A percentile compares a stretch with the other conserved stretches of the same genome.
Conservation (phyloP, 2,329 filamentous ascomycete species). For the Juglanconis juglandina region DNA sequence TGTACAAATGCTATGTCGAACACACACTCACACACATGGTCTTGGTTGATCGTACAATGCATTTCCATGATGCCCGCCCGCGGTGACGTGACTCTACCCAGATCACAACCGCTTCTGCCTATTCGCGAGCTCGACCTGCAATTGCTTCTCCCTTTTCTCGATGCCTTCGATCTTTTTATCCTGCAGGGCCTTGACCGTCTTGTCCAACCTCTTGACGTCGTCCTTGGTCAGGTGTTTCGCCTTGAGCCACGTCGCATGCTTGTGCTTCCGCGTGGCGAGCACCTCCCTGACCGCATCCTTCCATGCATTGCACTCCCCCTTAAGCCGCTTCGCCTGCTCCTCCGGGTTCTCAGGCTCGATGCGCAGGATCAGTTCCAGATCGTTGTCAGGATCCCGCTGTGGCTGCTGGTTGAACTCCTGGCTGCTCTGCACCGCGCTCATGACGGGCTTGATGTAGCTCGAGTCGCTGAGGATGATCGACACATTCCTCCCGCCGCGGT, state of each 20-base stretch:
- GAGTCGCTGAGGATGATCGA: conserved; percentile 37
- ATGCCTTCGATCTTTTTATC: conserved; percentile 52
- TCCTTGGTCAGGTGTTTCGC: conserved; percentile 42
- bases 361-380: conserved; percentile 54
- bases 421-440: conserved; percentile 51
- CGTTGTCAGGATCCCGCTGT: conserved; percentile 55
- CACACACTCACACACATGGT: neutral
- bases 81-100: neutral
- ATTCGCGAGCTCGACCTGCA: conserved; percentile 38
- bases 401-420: conserved; percentile 60
- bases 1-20: conserved; percentile 11
- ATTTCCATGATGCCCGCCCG: neutral
- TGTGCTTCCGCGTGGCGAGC: conserved; percentile 45
- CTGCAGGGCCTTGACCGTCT: conserved; percentile 48
- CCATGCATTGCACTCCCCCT: conserved; percentile 49
- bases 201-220: conserved; percentile 36
- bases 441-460: conserved; percentile 49
- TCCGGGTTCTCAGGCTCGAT: conserved; percentile 51
- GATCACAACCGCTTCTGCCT: conserved; percentile 12
- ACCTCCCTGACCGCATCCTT: conserved; percentile 46
- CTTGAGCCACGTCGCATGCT: conserved; percentile 48
- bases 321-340: conserved; percentile 40
- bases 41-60: neutral
- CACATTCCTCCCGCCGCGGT: conserved; percentile 38
- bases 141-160: conserved; percentile 47